A percentile compares a stretch with the other conserved stretches of the same genome.
These are phyloP conservation scores for Hymenoscyphus infarciens DNA, from an alignment of 2,329 filamentous ascomycete genomes.

Conservation along the genomic window DNA sequence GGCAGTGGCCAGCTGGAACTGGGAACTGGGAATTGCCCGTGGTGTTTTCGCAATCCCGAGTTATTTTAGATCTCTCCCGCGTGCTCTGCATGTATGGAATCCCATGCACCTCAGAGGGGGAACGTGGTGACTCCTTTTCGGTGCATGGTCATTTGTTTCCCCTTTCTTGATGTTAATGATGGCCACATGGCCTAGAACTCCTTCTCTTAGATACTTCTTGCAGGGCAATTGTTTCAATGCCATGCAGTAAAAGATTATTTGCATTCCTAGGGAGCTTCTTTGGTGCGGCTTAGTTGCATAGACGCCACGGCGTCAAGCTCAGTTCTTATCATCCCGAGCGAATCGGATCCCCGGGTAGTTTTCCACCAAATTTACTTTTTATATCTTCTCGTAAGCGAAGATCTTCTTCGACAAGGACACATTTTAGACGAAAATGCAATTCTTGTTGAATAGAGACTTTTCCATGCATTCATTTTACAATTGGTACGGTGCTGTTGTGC, in stretches of 20 bases:
- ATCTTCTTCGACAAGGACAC: not conserved
- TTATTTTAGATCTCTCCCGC: not conserved
- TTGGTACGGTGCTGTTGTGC: not conserved
- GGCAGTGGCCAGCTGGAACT: not conserved
- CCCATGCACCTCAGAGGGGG: not conserved
- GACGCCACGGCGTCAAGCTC: not conserved
- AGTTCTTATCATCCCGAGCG: not conserved
- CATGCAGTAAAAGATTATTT: not conserved
- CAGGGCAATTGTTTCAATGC: not conserved
- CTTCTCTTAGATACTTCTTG: not conserved
- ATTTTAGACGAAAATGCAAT: not conserved
- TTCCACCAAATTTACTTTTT: not conserved
- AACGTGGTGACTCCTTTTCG: not conserved
- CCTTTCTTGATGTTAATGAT: not conserved
- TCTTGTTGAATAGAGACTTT: not conserved
- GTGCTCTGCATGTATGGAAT: not conserved
- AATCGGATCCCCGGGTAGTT: not conserved
- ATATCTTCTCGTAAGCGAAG: not conserved
- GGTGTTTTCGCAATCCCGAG: not conserved
- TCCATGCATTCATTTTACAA: not conserved
- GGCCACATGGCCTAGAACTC: not conserved
- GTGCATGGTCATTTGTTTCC: not conserved
- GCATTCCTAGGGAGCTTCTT: not conserved
- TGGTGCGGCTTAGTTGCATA: too few species aligned
- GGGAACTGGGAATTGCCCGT: not conserved